A percentile compares a stretch with the other conserved stretches of the same genome.
These are phyloP conservation scores for Porogramme epimiltina DNA, from an alignment of 1,284 basidiomycete genomes.

Conservation along the genomic window DNA sequence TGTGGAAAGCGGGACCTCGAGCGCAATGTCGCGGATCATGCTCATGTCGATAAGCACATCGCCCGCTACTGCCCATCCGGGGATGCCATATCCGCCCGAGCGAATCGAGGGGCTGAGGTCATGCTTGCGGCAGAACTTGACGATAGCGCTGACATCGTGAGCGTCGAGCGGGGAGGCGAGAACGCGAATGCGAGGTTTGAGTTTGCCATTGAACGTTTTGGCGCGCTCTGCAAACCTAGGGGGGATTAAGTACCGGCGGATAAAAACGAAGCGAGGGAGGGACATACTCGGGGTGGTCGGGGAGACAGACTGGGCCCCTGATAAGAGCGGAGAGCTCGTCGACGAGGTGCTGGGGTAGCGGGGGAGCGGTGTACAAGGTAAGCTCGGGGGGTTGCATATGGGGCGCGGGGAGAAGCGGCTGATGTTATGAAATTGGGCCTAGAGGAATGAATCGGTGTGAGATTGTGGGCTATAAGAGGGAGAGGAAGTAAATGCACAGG, in stretches of 20 bases:
- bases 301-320: constrained; percentile 26
- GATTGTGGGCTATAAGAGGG: too few species aligned
- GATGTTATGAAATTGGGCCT: neutral
- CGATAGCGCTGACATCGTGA: constrained; percentile 68
- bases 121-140: constrained; percentile 72
- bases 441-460: neutral
- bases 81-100: constrained; percentile 87
- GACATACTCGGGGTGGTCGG: constrained; percentile 23
- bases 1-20: constrained; percentile 53
- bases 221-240: constrained; percentile 63
- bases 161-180: constrained; percentile 74
- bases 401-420: neutral
- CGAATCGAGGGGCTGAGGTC: constrained; percentile 80
- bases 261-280: neutral
- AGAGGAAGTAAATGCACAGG: too few species aligned
- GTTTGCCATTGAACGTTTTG: constrained; percentile 79
- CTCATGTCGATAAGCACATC: constrained; percentile 82
- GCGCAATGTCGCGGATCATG: constrained; percentile 64
- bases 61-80: constrained; percentile 85
- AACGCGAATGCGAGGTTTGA: constrained; percentile 57
- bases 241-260: neutral
- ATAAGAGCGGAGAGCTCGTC: constrained; percentile 26
- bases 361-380: neutral
- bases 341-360: constrained; percentile 12
- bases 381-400: constrained; percentile 3